phyloP scores from a whole-genome alignment of 345 rosid genomes.

The Camelina hispida region DNA sequence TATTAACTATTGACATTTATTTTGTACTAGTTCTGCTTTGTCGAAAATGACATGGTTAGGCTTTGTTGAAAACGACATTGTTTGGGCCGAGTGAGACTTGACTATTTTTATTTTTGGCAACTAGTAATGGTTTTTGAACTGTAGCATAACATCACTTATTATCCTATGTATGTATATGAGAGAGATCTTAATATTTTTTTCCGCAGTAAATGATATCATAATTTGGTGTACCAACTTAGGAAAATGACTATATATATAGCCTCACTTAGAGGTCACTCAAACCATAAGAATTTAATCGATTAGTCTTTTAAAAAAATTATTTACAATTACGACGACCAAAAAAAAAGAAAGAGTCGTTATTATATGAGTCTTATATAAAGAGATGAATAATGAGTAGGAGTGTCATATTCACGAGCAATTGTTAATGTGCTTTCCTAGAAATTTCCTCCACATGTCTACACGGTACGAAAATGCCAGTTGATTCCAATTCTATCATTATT shows the following conservation, averaged over 20 bases:
- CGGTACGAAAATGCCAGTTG: slow-evolving; percentile 30
- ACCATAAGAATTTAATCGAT: background rate
- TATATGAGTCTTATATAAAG: slow-evolving; percentile 4
- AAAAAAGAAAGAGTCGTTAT: background rate
- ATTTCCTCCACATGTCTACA: slow-evolving; percentile 43
- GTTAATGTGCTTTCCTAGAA: slow-evolving; percentile 35
- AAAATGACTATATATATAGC: slow-evolving; percentile 4
- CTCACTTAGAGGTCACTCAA: slow-evolving; percentile 14
- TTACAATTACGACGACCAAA: slow-evolving; percentile 10
- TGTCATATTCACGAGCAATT: slow-evolving; percentile 36
- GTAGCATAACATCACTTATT: background rate
- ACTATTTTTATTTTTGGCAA: background rate
- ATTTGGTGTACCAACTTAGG: slow-evolving; percentile 32
- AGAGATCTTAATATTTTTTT: background rate
- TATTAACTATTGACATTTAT: background rate
- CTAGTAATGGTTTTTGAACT: background rate
- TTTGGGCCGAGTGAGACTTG: background rate
- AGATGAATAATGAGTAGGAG: slow-evolving; percentile 21
- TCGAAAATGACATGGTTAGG: background rate
- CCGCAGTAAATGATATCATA: background rate
- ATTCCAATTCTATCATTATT: slow-evolving; percentile 41
- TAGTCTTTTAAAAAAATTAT: slow-evolving; percentile 3
- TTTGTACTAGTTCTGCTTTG: background rate
- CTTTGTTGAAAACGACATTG: background rate
- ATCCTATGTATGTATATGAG: background rate